A percentile compares a stretch with the other conserved stretches of the same genome.
Conservation (phyloP, 2,329 filamentous ascomycete genomes). For the Cytospora leucostoma region DNA sequence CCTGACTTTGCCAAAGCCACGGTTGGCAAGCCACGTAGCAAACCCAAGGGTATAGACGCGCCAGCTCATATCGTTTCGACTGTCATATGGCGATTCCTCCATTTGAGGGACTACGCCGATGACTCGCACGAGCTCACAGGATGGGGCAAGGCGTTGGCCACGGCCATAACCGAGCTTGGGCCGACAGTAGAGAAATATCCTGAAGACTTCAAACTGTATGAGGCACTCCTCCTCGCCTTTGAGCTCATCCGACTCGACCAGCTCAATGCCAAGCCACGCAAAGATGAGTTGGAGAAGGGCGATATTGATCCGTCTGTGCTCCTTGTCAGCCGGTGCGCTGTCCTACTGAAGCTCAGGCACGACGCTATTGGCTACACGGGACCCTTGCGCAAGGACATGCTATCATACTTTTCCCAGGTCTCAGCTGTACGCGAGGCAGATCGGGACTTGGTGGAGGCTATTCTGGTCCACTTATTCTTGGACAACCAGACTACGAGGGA, state of each 20-base stretch:
- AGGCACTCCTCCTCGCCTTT: slow-evolving; percentile 78
- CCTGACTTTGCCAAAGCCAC: slow-evolving; percentile 70
- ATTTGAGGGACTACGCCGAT: slow-evolving; percentile 83
- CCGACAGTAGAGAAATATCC: slow-evolving; percentile 50
- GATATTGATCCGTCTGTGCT: slow-evolving; percentile 77
- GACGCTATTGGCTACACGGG: slow-evolving; percentile 89
- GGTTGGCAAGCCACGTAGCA: slow-evolving; percentile 53
- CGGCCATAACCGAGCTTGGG: slow-evolving; percentile 64
- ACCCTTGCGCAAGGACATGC: slow-evolving; percentile 84
- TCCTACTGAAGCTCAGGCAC: slow-evolving; percentile 79
- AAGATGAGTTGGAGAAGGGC: slow-evolving; percentile 58
- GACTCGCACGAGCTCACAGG: slow-evolving; percentile 74
- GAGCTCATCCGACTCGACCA: slow-evolving; percentile 81
- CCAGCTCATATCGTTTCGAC: slow-evolving; percentile 70
- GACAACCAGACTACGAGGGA: slow-evolving; percentile 76
- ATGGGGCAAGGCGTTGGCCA: slow-evolving; percentile 80
- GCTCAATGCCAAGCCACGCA: slow-evolving; percentile 68
- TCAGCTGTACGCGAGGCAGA: slow-evolving; percentile 76
- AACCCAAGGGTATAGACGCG: slow-evolving; percentile 61
- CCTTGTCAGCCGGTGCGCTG: slow-evolving; percentile 83
- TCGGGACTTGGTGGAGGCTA: slow-evolving; percentile 81
- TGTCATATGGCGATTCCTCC: slow-evolving; percentile 83
- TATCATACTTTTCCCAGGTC: slow-evolving; percentile 83
- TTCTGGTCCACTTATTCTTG: slow-evolving; percentile 78
- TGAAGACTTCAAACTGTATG: slow-evolving; percentile 60